Evolutionary conservation across 1,284 basidiomycete genomes (phyloP), one percentile per base, ranked within the genome.

Genomic region (Schizophyllum amplum): DNA sequence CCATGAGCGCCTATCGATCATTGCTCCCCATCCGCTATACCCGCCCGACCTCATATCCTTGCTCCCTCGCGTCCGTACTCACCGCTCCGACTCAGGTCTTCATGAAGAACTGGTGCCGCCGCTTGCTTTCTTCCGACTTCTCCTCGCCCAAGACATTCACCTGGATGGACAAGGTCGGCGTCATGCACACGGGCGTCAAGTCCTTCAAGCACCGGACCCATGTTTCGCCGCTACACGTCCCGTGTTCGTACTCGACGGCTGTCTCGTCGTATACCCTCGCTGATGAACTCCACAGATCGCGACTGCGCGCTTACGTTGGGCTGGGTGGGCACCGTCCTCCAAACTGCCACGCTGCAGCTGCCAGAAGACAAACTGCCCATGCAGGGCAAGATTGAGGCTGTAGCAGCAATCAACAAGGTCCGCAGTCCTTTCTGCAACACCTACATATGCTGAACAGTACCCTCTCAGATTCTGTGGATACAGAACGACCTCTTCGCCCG

Each of bases 401-500:
- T 75, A 7, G 65, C 70, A 23, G 75, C 76, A 6, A 65, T 75
- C 23, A 77, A 73, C 61, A 78, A 78, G 71, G 77, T 76, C 51
- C n/a, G 62, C 58, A 24, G 61, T 33, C 46, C 23, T 24, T 2
- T 47, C 56, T 54, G 24, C n/a, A 1, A 21, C 54, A 7, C 27
- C 56, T n/a, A 53, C 21, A 50, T 47, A 33, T 52, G 42, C 24
- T 25, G 47, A 21, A 21, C 15, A 24, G 13, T n/a, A 55, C 22
- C 46, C 47, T 6, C 22, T 3, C 54, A 76, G 74, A 66, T 77
- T 49, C 62, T 78, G 15, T 77, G 75, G 75, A 73, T 77, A 23
- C 76, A 79, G 61, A 79, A 78, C 55, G 76, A 77, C 55, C 68
- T 77, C n/a, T 77, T 77, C 59, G 69, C 75, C 11, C 70, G 74